Evolutionary conservation across 2,329 filamentous ascomycete genomes (phyloP).

Genomic region (Dissoconium aciculare): DNA sequence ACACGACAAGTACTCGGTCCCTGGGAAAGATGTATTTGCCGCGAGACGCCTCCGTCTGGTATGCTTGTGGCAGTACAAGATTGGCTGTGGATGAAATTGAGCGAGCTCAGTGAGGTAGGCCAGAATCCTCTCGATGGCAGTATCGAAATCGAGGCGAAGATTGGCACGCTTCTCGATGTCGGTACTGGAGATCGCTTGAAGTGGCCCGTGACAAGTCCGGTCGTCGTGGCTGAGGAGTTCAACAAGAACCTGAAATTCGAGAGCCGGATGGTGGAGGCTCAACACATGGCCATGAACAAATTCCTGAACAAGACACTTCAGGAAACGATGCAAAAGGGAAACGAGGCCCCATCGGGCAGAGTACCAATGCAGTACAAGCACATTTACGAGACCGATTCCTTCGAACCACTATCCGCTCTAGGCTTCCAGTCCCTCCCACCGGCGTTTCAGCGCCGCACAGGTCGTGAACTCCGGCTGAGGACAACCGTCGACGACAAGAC

Average conservation of each 20-base stretch:
- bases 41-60: constrained; percentile 14
- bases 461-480: constrained; percentile 50
- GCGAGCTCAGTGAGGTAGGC: constrained; percentile 35
- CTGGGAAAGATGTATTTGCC: constrained; percentile 21
- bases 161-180: constrained; percentile 66
- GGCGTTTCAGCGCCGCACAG: constrained; percentile 14
- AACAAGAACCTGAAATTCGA: constrained; percentile 48
- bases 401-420: constrained; percentile 56
- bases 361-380: constrained; percentile 67
- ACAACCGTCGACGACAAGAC: constrained; percentile 49
- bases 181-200: constrained; percentile 54
- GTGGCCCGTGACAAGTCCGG: constrained; percentile 55
- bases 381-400: constrained; percentile 66
- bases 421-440: constrained; percentile 45
- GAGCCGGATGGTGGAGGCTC: constrained; percentile 85
- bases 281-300: constrained; percentile 72
- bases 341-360: constrained; percentile 25
- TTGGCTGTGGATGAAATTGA: constrained; percentile 16
- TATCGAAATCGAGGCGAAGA: constrained; percentile 87
- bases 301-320: constrained; percentile 59
- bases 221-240: constrained; percentile 46
- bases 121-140: constrained; percentile 49
- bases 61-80: constrained; percentile 15
- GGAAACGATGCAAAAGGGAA: constrained; percentile 6
- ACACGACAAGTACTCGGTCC: constrained; percentile 14